Evolutionary conservation across 164 flowering plant genomes (phyloP), one percentile per base, ranked within the genome.

Genomic region (Houttuynia cordata): DNA sequence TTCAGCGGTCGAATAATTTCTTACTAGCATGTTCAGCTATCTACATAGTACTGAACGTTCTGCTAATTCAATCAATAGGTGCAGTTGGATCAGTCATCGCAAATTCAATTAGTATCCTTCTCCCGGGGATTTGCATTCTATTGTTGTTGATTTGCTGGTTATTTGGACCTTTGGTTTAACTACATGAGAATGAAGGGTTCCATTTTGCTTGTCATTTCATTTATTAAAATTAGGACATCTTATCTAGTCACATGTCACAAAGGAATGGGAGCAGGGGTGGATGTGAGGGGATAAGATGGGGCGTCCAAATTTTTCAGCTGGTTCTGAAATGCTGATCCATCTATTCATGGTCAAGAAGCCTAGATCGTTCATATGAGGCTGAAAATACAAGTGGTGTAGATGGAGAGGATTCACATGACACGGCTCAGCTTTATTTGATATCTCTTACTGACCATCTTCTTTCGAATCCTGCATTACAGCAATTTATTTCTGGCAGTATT

Each of bases 61-160:
- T 75, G 22, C 74, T 94, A 53, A 80, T 91, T 62, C 64, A 67
- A 66, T 75, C 81, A 53, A 84, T 86, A 56, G 99, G 99, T 39
- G 95, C 91, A 42, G 68, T 85, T 67, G 99, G 99, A 54, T 76
- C 91, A 56, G 85, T 94, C 68, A 51, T 78, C 56, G 99, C 99
- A 45, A 94, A 94, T 76, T 81, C 83, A 51, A 59, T 81, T 58
- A 90, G 99, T 94, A 94, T 94, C 96, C 99, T 85, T 81, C 64
- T 62, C 13, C 22, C 7, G 23, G 19, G 18, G 8, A 53, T 53
- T 8, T 53, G 24, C 1, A 8, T 20, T 45, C 49, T 45, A 45
- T 45, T 17, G 4, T 8, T 45, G 14, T 45, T 45, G 17, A 45
- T 45, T 45, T 45, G 14, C 17, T 45, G 49, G 13, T 45, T 6